Evolutionary conservation across 768 basidiomycete genomes (phyloP).

Genomic region (Pisolithus albus): DNA sequence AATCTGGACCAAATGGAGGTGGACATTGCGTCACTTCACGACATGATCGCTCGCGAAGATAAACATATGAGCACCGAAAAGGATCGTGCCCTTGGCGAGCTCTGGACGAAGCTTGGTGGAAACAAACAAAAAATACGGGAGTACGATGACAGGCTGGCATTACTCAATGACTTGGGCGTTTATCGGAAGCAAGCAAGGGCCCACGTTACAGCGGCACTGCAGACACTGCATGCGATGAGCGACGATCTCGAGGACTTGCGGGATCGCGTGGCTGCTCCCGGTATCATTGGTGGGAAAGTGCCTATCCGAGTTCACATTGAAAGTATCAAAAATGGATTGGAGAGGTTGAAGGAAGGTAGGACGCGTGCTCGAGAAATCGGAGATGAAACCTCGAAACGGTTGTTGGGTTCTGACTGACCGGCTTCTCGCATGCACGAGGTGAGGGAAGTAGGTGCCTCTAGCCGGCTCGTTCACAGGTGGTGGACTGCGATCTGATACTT

Average conservation of each 20-base stretch:
- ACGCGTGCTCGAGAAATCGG: conserved; percentile 43
- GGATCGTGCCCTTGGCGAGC: conserved; percentile 50
- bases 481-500: no score
- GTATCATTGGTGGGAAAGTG: conserved; percentile 49
- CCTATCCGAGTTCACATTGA: conserved; percentile 72
- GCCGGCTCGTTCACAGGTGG: no score
- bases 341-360: conserved; percentile 49
- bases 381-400: conserved; percentile 24
- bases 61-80: conserved; percentile 36
- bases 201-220: conserved; percentile 62
- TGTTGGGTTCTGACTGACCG: conserved; percentile 14
- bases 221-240: conserved; percentile 54
- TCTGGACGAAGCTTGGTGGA: conserved; percentile 68
- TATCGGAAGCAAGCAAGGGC: conserved; percentile 57
- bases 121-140: conserved; percentile 46
- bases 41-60: conserved; percentile 55
- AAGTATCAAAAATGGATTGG: conserved; percentile 59
- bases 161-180: conserved; percentile 48
- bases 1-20: conserved; percentile 61
- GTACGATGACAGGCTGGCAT: conserved; percentile 42
- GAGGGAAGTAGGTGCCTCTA: no score
- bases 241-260: conserved; percentile 73
- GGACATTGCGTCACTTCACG: conserved; percentile 49
- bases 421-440: background rate
- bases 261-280: conserved; percentile 64